phyloP scores from a whole-genome alignment of 2,329 filamentous ascomycete species.

The Fusarium virguliforme region DNA sequence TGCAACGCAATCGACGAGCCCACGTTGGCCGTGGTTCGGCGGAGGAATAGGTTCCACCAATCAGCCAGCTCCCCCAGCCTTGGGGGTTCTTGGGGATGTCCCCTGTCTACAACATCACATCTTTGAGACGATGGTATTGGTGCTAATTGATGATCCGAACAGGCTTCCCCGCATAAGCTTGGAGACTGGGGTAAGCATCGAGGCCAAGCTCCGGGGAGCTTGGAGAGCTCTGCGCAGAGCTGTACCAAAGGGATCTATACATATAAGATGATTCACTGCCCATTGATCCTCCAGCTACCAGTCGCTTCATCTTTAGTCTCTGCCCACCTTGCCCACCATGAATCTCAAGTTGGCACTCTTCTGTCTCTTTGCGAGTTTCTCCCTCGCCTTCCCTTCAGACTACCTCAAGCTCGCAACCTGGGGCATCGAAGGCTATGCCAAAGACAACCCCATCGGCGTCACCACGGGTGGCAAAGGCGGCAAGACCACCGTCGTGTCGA shows the following conservation, averaged over 20 bases:
- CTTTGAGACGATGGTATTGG: slow-evolving; percentile 33
- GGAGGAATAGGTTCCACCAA: slow-evolving; percentile 13
- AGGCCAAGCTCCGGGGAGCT: slow-evolving; percentile 25
- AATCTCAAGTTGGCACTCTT: slow-evolving; percentile 36
- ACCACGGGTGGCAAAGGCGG: slow-evolving; percentile 63
- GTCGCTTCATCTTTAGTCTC: not conserved
- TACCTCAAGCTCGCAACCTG: slow-evolving; percentile 46
- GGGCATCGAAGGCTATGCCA: slow-evolving; percentile 51
- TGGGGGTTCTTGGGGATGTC: slow-evolving; percentile 13
- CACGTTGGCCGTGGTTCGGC: not conserved
- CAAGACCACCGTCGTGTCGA: slow-evolving; percentile 64
- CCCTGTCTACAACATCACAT: not conserved
- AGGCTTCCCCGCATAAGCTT: slow-evolving; percentile 41
- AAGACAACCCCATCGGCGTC: slow-evolving; percentile 56
- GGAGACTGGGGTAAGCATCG: slow-evolving; percentile 7
- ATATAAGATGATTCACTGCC: slow-evolving; percentile 20
- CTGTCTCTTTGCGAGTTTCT: slow-evolving; percentile 31
- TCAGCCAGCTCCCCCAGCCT: not conserved
- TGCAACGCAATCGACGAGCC: not conserved
- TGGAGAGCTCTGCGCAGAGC: not conserved
- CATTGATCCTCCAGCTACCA: not conserved
- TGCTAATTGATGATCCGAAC: slow-evolving; percentile 37
- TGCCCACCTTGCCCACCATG: slow-evolving; percentile 26
- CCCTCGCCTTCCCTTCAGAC: slow-evolving; percentile 37
- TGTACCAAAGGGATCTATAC: slow-evolving; percentile 12